Conservation (phyloP, 306 rosid genomes). For the Cyclanthera cordifolia region DNA sequence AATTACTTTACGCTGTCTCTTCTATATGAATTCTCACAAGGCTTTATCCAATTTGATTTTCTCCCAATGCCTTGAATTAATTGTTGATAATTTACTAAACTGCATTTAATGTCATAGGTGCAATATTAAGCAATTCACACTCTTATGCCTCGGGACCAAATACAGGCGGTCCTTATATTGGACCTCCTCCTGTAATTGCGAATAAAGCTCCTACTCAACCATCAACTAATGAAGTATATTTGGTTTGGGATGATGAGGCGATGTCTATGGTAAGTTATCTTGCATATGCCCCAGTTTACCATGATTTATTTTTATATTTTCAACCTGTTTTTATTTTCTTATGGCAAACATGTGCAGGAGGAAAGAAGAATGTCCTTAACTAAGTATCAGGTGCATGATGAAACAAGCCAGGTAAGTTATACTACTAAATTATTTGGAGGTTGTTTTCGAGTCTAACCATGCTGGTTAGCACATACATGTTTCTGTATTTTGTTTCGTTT, state of each 20-base stretch:
- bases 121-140: slow-evolving; percentile 48
- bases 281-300: neutral
- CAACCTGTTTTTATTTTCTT: neutral
- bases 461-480: slow-evolving; percentile 64
- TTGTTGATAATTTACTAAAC: slow-evolving; percentile 8
- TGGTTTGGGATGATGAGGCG: slow-evolving; percentile 99
- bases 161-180: slow-evolving; percentile 96
- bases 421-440: slow-evolving; percentile 54
- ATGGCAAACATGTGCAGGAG: slow-evolving; percentile 44
- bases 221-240: slow-evolving; percentile 81
- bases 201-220: slow-evolving; percentile 87
- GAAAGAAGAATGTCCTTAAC: slow-evolving; percentile 89
- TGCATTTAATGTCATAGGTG: slow-evolving; percentile 35
- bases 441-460: slow-evolving; percentile 60
- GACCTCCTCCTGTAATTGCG: slow-evolving; percentile 95
- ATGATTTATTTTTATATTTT: slow-evolving; percentile 6
- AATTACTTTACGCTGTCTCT: neutral
- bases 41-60: neutral
- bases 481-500: slow-evolving; percentile 27
- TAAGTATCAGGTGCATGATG: slow-evolving; percentile 99
- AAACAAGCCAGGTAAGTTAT: slow-evolving; percentile 99
- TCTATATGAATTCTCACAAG: neutral
- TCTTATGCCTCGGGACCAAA: slow-evolving; percentile 98
- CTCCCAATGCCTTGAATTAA: neutral
- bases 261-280: slow-evolving; percentile 84